These are phyloP conservation scores for Paecilomyces sp. DNA, from an alignment of 2,329 filamentous ascomycete species.

Conservation along the genomic window DNA sequence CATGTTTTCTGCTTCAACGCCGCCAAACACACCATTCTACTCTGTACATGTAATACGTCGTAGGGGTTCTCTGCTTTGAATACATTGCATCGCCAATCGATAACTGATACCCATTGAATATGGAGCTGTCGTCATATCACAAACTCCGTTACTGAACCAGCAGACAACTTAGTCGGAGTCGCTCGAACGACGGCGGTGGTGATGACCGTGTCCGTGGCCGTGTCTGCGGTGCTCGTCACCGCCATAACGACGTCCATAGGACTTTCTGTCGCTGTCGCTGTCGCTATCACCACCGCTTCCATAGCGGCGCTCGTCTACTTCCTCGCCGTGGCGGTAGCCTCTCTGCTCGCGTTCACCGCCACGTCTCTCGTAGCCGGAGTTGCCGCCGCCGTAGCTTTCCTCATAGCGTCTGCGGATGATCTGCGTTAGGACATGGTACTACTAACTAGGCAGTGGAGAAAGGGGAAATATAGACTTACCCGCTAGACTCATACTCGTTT, in stretches of 20 bases:
- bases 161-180: slow-evolving; percentile 1
- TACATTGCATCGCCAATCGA: no score
- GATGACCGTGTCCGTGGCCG: slow-evolving; percentile 9
- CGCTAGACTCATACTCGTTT: neutral
- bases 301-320: slow-evolving; percentile 12
- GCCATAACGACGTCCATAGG: neutral
- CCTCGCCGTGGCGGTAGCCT: slow-evolving; percentile 9
- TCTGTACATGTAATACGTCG: no score
- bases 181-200: slow-evolving; percentile 12
- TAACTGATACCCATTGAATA: no score
- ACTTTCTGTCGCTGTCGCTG: slow-evolving; percentile 7
- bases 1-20: no score
- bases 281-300: slow-evolving; percentile 9
- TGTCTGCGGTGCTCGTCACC: slow-evolving; percentile 4
- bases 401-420: neutral
- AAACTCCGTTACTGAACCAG: no score
- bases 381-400: neutral
- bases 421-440: neutral
- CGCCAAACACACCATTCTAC: no score
- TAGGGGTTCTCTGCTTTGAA: no score
- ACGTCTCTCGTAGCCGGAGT: slow-evolving; percentile 7
- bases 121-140: no score
- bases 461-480: neutral
- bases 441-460: neutral
- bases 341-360: slow-evolving; percentile 8